Evolutionary conservation across 2,329 filamentous ascomycete genomes (phyloP).

Genomic region (Fusarium ambrosium): DNA sequence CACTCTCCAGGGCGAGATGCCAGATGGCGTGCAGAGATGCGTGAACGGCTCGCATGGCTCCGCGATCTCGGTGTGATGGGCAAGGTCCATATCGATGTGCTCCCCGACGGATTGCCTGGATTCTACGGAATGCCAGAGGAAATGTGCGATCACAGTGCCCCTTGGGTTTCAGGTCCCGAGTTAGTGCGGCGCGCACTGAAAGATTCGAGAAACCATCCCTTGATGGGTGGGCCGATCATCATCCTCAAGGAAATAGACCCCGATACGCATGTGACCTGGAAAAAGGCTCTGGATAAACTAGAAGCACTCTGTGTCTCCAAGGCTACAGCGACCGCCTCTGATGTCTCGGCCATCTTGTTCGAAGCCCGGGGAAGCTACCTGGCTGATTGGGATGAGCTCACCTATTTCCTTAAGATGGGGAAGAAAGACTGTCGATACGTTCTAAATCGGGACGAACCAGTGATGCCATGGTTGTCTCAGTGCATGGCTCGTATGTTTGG

Average conservation of each 20-base stretch:
- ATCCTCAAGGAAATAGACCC: not conserved
- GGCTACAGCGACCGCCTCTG: not conserved
- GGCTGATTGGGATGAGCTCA: accelerated
- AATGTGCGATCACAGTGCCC: too few relatives aligned
- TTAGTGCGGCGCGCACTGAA: not conserved
- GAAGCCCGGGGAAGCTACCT: not conserved
- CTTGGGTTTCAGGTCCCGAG: not conserved
- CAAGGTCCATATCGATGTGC: not conserved
- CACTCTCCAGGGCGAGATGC: not conserved
- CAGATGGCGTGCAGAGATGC: not conserved
- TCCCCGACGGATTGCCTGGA: not conserved
- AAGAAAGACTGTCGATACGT: not conserved
- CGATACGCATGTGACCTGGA: not conserved
- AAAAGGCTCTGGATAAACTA: not conserved
- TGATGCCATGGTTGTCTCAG: not conserved
- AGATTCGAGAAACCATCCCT: not conserved
- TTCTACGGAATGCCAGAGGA: not conserved
- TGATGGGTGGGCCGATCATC: not conserved
- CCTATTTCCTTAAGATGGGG: accelerated
- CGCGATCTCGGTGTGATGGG: not conserved
- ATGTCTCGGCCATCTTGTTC: not conserved
- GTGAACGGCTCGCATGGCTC: not conserved
- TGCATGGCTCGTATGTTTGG: not conserved
- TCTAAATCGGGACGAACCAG: not conserved
- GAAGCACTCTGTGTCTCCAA: not conserved